Base-by-base conservation (phyloP, 2,329 filamentous ascomycete genomes). In the Cladophialophora immunda region DNA sequence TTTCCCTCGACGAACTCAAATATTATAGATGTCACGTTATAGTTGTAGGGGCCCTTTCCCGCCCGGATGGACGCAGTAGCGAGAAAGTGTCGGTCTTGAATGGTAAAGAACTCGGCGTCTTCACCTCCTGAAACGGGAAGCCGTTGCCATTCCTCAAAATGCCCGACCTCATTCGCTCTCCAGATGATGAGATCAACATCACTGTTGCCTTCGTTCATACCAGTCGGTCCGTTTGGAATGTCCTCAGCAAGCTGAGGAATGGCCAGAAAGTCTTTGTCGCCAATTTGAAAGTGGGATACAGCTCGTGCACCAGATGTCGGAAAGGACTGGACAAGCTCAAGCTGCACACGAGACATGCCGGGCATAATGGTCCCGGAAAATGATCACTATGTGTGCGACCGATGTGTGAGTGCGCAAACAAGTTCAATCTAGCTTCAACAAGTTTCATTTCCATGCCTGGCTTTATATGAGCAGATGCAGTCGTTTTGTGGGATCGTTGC, bases 261-360 rank as follows among this genome's bases (percentile, higher is more conserved):
- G 4, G 53, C 53, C 19, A 55, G 53, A 27, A 29, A 55, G 8
- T 27, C 29, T 9, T 55, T 30, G 25, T 32, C 15, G 17, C 29
- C 25, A 7, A 30, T n/a, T 29, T 4, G 11, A 27, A 55, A 55
- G n/a, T 25, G 11, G 22, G 4, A 27, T n/a, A 32, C 27, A 29
- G 53, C 53, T 55, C 53, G 22, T 29, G 53, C 53, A 2, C 53
- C 53, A n/a, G 53, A 55, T 7, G 53, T 55, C 9, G 53, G 53
- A 13, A 55, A 55, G 27, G 25, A 29, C 53, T 52, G 58, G 38
- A 29, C n/a, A 15, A 32, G 79, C 78, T 58, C 45, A 2, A 50
- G 45, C 25, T 19, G 45, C 15, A 34, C 32, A 34, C 6, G 11
- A 34, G 32, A 34, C 32, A 34, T 34, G 32, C 32, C 32, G 5